phyloP scores from a whole-genome alignment of 768 basidiomycete species.

The Mycena indigotica region DNA sequence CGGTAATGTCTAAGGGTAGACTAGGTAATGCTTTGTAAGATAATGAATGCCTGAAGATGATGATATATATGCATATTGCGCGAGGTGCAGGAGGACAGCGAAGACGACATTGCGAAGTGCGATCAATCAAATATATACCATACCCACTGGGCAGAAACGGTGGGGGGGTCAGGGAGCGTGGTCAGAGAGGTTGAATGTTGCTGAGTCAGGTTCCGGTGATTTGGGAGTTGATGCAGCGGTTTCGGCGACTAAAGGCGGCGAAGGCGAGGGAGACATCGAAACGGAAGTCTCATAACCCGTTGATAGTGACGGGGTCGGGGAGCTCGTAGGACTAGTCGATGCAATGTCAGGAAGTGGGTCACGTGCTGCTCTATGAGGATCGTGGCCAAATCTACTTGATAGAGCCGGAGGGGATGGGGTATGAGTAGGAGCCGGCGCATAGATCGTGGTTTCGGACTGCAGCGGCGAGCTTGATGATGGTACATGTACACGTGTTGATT shows the following conservation, averaged over 20 bases:
- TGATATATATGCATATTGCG: neutral
- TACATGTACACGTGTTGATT: slow-evolving; percentile 10
- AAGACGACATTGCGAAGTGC: neutral
- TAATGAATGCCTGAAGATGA: neutral
- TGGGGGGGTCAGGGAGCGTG: neutral
- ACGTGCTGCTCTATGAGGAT: slow-evolving; percentile 3
- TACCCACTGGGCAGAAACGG: neutral
- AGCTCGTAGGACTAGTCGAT: slow-evolving; percentile 53
- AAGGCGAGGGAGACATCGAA: slow-evolving; percentile 50
- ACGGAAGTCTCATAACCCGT: slow-evolving; percentile 55
- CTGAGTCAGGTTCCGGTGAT: neutral
- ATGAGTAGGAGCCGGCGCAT: slow-evolving; percentile 1
- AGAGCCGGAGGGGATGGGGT: slow-evolving; percentile 2
- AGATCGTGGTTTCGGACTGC: slow-evolving; percentile 1
- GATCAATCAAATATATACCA: neutral
- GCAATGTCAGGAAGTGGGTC: slow-evolving; percentile 32
- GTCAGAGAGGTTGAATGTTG: neutral
- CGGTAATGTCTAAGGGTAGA: neutral
- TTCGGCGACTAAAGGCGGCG: slow-evolving; percentile 39
- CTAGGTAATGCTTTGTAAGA: neutral
- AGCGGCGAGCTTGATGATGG: slow-evolving; percentile 5
- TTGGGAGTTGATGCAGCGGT: slow-evolving; percentile 27
- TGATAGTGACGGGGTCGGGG: slow-evolving; percentile 58
- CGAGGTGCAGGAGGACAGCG: slow-evolving; percentile 2
- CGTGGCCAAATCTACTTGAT: neutral